phyloP scores from a whole-genome alignment of 129 eudicot species.

The Oenanthe sinensis region DNA sequence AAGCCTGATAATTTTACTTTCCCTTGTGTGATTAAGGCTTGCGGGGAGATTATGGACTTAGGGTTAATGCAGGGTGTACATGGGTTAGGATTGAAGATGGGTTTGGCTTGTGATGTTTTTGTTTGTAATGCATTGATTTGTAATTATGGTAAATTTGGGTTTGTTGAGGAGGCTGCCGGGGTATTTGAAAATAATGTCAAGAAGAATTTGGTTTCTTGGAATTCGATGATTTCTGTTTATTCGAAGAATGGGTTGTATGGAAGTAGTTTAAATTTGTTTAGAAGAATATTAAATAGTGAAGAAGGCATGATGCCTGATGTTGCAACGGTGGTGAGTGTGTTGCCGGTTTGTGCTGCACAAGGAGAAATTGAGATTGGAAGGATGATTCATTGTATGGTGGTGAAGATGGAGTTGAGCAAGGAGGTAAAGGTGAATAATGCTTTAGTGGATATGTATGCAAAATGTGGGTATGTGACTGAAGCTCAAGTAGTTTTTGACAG shows the following conservation, averaged over 20 bases:
- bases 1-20: slow-evolving; percentile 50
- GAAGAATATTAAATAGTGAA: slow-evolving; percentile 20
- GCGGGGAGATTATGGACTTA: slow-evolving; percentile 27
- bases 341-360: slow-evolving; percentile 40
- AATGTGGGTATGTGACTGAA: slow-evolving; percentile 37
- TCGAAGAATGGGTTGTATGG: slow-evolving; percentile 24
- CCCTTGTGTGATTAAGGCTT: slow-evolving; percentile 60
- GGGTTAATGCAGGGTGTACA: slow-evolving; percentile 34
- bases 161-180: slow-evolving; percentile 33
- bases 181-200: slow-evolving; percentile 39
- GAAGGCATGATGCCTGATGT: slow-evolving; percentile 36
- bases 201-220: slow-evolving; percentile 56
- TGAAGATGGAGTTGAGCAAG: slow-evolving; percentile 36
- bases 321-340: slow-evolving; percentile 41
- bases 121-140: slow-evolving; percentile 45
- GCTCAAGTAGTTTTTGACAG: slow-evolving; percentile 30
- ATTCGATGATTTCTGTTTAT: slow-evolving; percentile 33
- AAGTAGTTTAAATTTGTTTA: slow-evolving; percentile 30
- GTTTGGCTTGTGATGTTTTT: slow-evolving; percentile 41
- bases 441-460: slow-evolving; percentile 55
- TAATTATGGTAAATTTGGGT: slow-evolving; percentile 38
- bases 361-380: slow-evolving; percentile 29
- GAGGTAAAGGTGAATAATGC: slow-evolving; percentile 49
- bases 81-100: slow-evolving; percentile 43
- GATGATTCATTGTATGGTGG: slow-evolving; percentile 36